These are phyloP conservation scores for Leccinum subtestaceum DNA, from an alignment of 768 basidiomycete species.

Conservation along the genomic window DNA sequence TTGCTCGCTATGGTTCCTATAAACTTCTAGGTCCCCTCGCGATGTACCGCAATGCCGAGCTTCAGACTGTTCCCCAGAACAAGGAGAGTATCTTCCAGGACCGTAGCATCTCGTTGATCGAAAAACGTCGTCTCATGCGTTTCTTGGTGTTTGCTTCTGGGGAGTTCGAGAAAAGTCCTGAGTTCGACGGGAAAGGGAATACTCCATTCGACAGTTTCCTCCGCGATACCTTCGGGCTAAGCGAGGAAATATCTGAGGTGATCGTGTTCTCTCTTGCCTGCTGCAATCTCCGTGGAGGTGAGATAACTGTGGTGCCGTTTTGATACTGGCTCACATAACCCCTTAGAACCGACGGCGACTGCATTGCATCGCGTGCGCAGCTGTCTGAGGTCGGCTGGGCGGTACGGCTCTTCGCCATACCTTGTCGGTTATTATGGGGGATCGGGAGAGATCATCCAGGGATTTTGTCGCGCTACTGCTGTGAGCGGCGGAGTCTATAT, in stretches of 20 bases:
- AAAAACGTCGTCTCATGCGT: conserved; percentile 91
- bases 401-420: conserved; percentile 87
- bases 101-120: conserved; percentile 68
- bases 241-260: conserved; percentile 51
- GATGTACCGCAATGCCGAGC: conserved; percentile 48
- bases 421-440: conserved; percentile 96
- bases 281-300: conserved; percentile 59
- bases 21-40: conserved; percentile 72
- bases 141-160: conserved; percentile 80
- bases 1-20: conserved; percentile 89
- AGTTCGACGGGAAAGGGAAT: conserved; percentile 55
- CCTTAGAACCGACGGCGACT: conserved; percentile 60
- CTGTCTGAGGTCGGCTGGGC: conserved; percentile 76
- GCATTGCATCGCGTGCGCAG: conserved; percentile 67
- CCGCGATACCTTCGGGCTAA: conserved; percentile 59
- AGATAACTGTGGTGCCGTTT: conserved; percentile 10
- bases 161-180: conserved; percentile 64
- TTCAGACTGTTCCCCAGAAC: conserved; percentile 76
- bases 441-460: conserved; percentile 88
- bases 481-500: conserved; percentile 77
- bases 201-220: conserved; percentile 64
- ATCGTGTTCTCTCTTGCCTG: conserved; percentile 80
- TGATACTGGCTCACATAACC: conserved; percentile 2
- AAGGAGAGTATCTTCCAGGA: conserved; percentile 94
- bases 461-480: conserved; percentile 84